These are phyloP conservation scores for Diaporthe longicolla DNA, from an alignment of 2,329 filamentous ascomycete species.

Conservation along the genomic window DNA sequence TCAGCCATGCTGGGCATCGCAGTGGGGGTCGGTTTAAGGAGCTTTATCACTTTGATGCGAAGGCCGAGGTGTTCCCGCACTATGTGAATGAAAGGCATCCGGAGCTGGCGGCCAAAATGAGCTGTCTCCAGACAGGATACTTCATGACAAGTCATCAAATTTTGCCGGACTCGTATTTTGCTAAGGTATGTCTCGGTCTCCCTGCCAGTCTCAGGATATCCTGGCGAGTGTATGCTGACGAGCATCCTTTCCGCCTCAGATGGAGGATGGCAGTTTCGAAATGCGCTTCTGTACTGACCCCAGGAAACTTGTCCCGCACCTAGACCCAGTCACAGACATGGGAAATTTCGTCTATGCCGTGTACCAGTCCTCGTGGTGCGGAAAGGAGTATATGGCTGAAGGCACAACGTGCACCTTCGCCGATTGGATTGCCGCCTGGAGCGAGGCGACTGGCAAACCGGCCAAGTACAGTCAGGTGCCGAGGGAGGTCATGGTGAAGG, in stretches of 20 bases:
- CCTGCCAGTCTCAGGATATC: background rate
- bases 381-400: constrained; percentile 63
- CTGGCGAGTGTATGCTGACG: background rate
- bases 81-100: constrained; percentile 61
- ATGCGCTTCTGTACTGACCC: constrained; percentile 63
- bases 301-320: constrained; percentile 57
- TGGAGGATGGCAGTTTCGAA: constrained; percentile 58
- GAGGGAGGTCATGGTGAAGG: constrained; percentile 57
- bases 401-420: constrained; percentile 62
- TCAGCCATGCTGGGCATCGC: constrained; percentile 63
- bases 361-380: constrained; percentile 56
- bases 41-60: constrained; percentile 67
- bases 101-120: constrained; percentile 62
- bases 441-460: constrained; percentile 51
- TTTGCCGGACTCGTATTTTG: constrained; percentile 61
- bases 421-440: constrained; percentile 61
- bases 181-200: constrained; percentile 54
- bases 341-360: constrained; percentile 65
- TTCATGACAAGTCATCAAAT: constrained; percentile 64
- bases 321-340: constrained; percentile 62
- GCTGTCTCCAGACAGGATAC: constrained; percentile 64
- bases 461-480: constrained; percentile 57
- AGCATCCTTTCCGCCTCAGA: constrained; percentile 45
- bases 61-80: constrained; percentile 64
- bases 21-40: constrained; percentile 62